phyloP scores from a whole-genome alignment of 495 filamentous ascomycete genomes.

The Talaromyces liani region DNA sequence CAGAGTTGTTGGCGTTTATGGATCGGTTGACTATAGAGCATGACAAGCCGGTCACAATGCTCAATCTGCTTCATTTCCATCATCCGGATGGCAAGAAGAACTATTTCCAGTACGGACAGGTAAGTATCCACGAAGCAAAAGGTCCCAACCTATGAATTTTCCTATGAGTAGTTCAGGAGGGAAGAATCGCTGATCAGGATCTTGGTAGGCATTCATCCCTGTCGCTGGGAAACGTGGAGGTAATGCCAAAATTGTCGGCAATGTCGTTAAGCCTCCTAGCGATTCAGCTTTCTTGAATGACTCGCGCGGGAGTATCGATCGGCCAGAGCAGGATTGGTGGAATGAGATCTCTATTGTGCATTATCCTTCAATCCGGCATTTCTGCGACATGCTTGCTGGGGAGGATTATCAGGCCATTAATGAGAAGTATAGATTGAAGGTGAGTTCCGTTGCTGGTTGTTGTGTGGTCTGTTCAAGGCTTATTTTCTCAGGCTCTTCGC shows the following conservation, averaged over 20 bases:
- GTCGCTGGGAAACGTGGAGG: constrained; percentile 50
- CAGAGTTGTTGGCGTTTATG: constrained; percentile 46
- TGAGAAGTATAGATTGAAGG: constrained; percentile 43
- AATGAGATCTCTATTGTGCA: constrained; percentile 59
- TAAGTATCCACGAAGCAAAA: not conserved
- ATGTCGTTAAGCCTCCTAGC: constrained; percentile 31
- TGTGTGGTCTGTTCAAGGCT: not conserved
- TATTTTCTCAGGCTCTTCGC: constrained; percentile 32
- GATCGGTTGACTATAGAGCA: constrained; percentile 18
- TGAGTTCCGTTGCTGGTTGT: constrained; percentile 14
- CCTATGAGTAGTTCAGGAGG: not conserved
- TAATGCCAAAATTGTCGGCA: constrained; percentile 55
- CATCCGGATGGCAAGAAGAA: constrained; percentile 38
- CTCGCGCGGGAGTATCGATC: constrained; percentile 17
- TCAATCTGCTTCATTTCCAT: constrained; percentile 60
- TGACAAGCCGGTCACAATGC: constrained; percentile 51
- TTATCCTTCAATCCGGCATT: constrained; percentile 57
- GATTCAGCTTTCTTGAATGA: constrained; percentile 14
- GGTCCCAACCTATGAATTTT: not conserved
- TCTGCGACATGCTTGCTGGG: constrained; percentile 55
- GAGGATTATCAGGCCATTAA: constrained; percentile 60
- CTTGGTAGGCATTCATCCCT: constrained; percentile 37
- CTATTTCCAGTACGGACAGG: constrained; percentile 50
- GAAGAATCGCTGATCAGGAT: not conserved
- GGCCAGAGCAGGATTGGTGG: constrained; percentile 34